phyloP scores from a whole-genome alignment of 257 asterid species.

The Fraxinus cuspidata region DNA sequence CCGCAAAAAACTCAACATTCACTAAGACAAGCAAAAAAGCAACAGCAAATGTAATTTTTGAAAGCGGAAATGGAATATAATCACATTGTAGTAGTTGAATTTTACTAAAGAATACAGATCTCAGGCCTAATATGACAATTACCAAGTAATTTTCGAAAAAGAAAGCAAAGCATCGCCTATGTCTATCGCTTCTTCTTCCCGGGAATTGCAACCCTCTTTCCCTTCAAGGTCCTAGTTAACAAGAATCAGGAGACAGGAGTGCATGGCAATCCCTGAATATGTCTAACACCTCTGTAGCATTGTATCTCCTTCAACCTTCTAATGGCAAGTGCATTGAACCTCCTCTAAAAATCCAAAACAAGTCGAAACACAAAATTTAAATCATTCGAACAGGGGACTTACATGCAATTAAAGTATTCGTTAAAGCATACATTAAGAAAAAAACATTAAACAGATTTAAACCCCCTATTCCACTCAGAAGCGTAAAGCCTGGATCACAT shows the following conservation, averaged over 20 bases:
- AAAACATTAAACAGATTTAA: background rate
- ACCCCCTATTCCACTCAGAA: no score
- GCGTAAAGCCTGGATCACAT: background rate
- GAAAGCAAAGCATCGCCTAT: conserved; percentile 4
- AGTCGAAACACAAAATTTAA: conserved; percentile 7
- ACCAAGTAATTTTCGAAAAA: conserved; percentile 26
- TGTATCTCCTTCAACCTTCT: conserved; percentile 90
- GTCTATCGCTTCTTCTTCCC: conserved; percentile 80
- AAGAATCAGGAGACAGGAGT: no score
- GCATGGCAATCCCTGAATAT: conserved; percentile 90
- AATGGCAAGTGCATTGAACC: conserved; percentile 81
- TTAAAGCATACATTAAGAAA: no score
- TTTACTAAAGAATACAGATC: no score
- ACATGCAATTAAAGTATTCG: no score
- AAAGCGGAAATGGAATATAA: background rate
- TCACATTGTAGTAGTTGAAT: background rate
- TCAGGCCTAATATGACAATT: conserved; percentile 2
- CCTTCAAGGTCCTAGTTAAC: conserved; percentile 92
- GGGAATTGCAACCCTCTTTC: conserved; percentile 81
- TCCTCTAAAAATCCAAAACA: conserved; percentile 54
- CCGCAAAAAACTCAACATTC: background rate
- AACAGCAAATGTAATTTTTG: background rate
- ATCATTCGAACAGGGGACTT: background rate
- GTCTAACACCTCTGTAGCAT: conserved; percentile 92
- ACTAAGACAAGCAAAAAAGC: background rate